Percentiles rank a stretch among this genome's conserved stretches.
Evolutionary conservation across 352 stramenopile genomes (phyloP).

Genomic region (Phytophthora europaea): DNA sequence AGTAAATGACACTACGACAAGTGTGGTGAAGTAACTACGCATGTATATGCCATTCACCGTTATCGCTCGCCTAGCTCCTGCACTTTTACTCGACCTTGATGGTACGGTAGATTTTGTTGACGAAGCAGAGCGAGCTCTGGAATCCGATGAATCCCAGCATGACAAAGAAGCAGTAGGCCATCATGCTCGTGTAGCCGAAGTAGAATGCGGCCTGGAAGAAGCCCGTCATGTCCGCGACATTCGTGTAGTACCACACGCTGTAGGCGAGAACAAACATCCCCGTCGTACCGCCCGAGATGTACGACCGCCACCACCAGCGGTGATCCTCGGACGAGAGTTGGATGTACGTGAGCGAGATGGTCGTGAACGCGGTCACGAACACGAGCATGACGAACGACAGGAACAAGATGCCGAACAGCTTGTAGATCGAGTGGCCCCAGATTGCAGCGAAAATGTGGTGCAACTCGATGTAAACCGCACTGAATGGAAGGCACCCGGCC

Average conservation of each 20-base stretch:
- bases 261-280: constrained; percentile 97
- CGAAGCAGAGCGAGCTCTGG: constrained; percentile 96
- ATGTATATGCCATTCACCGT: not conserved
- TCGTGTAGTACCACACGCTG: constrained; percentile 97
- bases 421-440: constrained; percentile 99
- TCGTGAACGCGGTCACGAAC: constrained; percentile 98
- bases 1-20: not conserved
- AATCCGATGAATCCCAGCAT: constrained; percentile 98
- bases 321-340: constrained; percentile 97
- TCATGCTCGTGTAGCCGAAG: constrained; percentile 98
- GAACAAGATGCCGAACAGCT: constrained; percentile 97
- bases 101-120: constrained; percentile 97
- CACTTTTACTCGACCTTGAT: constrained; percentile 96
- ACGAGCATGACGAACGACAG: constrained; percentile 97
- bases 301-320: constrained; percentile 98
- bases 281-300: constrained; percentile 95
- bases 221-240: constrained; percentile 95
- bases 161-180: constrained; percentile 97
- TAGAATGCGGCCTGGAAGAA: constrained; percentile 97
- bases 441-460: constrained; percentile 99
- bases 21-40: not conserved
- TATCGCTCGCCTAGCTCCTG: not conserved
- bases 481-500: constrained; percentile 97
- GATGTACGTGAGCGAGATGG: constrained; percentile 98
- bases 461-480: constrained; percentile 98